phyloP scores from a whole-genome alignment of 2,329 filamentous ascomycete genomes.

The Colletotrichum nymphaeae region DNA sequence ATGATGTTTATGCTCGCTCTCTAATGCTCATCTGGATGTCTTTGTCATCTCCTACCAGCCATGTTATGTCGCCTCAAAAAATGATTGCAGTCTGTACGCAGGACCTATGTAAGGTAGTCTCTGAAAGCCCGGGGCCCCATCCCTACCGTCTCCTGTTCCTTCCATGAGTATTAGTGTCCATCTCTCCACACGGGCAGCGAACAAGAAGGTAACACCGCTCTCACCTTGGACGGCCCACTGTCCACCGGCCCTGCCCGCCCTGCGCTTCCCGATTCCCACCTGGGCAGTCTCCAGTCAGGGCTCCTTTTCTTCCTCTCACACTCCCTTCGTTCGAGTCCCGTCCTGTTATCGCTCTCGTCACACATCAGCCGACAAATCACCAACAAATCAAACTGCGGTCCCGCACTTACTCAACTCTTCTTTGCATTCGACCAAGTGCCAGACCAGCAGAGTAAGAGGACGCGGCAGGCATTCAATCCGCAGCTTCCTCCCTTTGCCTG shows the following conservation, averaged over 20 bases:
- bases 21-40: not conserved
- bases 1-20: not conserved
- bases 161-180: no score
- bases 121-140: no score
- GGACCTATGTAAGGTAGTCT: no score
- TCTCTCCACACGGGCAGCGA: no score
- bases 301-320: not conserved
- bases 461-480: not conserved
- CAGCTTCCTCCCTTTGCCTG: not conserved
- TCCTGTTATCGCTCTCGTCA: not conserved
- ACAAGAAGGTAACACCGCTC: not conserved
- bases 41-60: slow-evolving; percentile 5
- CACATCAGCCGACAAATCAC: slow-evolving; percentile 27
- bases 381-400: slow-evolving; percentile 4
- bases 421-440: not conserved
- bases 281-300: not conserved
- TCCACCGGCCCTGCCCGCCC: not conserved
- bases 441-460: not conserved
- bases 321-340: not conserved
- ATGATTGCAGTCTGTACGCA: no score
- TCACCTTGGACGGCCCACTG: not conserved
- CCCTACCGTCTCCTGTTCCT: no score
- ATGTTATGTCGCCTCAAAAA: not conserved
- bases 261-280: not conserved
- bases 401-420: slow-evolving; percentile 25